A percentile compares a stretch with the other conserved stretches of the same genome.
Conservation (phyloP, 2,329 filamentous ascomycete species). For the Stenocarpella maydis region DNA sequence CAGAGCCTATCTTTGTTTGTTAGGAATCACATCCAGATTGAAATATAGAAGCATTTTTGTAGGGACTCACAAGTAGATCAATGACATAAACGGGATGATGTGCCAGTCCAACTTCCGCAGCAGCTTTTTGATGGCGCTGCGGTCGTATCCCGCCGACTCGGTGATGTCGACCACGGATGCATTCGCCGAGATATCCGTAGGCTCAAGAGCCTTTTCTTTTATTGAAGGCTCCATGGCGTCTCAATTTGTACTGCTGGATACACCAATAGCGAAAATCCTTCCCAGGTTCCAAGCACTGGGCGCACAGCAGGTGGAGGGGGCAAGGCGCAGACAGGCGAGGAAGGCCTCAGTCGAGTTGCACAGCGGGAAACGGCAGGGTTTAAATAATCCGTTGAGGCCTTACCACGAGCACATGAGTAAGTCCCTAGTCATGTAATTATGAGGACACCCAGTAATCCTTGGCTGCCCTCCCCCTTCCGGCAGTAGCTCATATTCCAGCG, state of each 20-base stretch:
- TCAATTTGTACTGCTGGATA: background rate
- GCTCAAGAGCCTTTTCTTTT: background rate
- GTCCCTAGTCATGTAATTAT: background rate
- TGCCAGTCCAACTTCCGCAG: conserved; percentile 62
- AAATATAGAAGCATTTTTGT: rapidly evolving
- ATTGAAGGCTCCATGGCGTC: background rate
- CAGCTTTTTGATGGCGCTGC: conserved; percentile 55
- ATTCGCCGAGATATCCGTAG: background rate
- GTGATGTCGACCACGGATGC: conserved; percentile 3
- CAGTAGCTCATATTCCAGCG: conserved; percentile 13
- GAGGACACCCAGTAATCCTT: conserved; percentile 10
- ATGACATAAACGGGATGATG: conserved; percentile 66
- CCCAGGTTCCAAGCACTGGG: background rate
- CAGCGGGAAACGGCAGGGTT: background rate
- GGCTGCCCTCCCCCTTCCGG: background rate
- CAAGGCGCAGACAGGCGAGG: background rate
- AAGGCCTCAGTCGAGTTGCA: background rate
- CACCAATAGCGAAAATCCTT: background rate
- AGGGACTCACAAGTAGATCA: conserved; percentile 59
- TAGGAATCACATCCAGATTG: rapidly evolving
- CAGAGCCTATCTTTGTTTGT: conserved; percentile 22
- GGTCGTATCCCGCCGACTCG: conserved; percentile 39
- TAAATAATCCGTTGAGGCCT: background rate
- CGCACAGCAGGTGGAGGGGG: background rate
- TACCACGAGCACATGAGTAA: background rate